A percentile compares a stretch with the other conserved stretches of the same genome.
Conservation (phyloP, 345 rosid genomes). For the Boechera divaricarpa region DNA sequence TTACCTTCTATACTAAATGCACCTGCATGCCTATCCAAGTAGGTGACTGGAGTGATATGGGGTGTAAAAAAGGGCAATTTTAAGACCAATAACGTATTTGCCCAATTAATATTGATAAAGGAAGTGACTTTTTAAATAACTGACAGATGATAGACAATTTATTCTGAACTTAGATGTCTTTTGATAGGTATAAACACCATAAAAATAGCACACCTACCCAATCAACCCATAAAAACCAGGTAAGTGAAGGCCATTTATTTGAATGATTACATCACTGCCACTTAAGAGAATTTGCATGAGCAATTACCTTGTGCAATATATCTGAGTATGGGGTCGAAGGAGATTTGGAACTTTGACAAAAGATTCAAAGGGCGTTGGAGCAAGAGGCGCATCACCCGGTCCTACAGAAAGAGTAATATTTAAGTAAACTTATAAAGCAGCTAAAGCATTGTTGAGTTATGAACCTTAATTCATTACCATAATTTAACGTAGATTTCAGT, state of each 20-base stretch:
- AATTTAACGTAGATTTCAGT: background rate
- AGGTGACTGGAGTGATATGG: background rate
- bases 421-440: conserved; percentile 21
- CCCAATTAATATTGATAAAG: background rate
- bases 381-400: conserved; percentile 92
- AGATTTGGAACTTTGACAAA: conserved; percentile 96
- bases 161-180: conserved; percentile 3
- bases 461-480: background rate
- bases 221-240: background rate
- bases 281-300: conserved; percentile 19
- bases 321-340: conserved; percentile 89
- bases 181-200: background rate
- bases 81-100: background rate
- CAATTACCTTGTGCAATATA: conserved; percentile 90
- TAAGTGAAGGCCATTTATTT: conserved; percentile 1
- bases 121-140: background rate
- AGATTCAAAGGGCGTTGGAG: conserved; percentile 85
- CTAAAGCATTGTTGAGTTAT: background rate
- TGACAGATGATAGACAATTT: background rate
- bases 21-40: conserved; percentile 20
- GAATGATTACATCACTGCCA: conserved; percentile 3
- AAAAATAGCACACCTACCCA: background rate
- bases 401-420: conserved; percentile 51
- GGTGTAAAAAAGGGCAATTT: background rate
- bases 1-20: background rate